phyloP scores from a whole-genome alignment of 164 flowering plant genomes.

The Malania oleifera region DNA sequence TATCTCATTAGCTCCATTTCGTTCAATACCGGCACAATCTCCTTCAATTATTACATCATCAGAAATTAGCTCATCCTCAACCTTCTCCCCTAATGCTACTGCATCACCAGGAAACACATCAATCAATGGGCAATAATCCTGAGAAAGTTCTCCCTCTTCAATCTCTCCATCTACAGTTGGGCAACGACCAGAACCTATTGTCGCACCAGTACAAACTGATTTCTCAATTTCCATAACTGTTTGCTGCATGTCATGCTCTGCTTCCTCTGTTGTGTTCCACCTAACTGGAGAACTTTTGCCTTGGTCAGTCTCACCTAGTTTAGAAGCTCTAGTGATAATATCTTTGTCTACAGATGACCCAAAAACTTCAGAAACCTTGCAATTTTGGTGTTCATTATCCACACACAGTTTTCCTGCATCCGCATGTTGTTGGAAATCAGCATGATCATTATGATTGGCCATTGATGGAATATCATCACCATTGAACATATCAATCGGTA shows the following conservation, averaged over 20 bases:
- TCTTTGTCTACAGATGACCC: constrained; percentile 4
- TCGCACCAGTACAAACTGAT: constrained; percentile 9
- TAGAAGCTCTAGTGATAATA: constrained; percentile 6
- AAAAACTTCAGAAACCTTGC: constrained; percentile 1
- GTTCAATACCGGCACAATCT: constrained; percentile 5
- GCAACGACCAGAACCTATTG: constrained; percentile 5
- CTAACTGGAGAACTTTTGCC: constrained; percentile 1
- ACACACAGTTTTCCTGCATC: too few relatives aligned
- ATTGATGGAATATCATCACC: too few relatives aligned
- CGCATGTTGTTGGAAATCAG: too few relatives aligned
- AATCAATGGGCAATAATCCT: constrained; percentile 9
- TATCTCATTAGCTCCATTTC: constrained; percentile 9
- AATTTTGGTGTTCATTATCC: neutral
- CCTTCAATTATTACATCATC: constrained; percentile 9
- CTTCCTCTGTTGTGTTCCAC: constrained; percentile 12
- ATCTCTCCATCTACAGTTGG: constrained; percentile 22
- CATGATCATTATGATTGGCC: too few relatives aligned
- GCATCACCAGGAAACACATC: constrained; percentile 16
- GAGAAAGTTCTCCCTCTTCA: constrained; percentile 50
- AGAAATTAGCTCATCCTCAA: constrained; percentile 13
- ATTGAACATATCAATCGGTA: constrained; percentile 7
- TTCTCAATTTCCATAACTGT: constrained; percentile 23
- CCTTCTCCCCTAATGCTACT: constrained; percentile 8
- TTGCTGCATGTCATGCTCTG: constrained; percentile 15
- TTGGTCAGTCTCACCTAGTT: constrained; percentile 9